Evolutionary conservation across 495 filamentous ascomycete species (phyloP).

Genomic region (Hyaloscypha variabilis): DNA sequence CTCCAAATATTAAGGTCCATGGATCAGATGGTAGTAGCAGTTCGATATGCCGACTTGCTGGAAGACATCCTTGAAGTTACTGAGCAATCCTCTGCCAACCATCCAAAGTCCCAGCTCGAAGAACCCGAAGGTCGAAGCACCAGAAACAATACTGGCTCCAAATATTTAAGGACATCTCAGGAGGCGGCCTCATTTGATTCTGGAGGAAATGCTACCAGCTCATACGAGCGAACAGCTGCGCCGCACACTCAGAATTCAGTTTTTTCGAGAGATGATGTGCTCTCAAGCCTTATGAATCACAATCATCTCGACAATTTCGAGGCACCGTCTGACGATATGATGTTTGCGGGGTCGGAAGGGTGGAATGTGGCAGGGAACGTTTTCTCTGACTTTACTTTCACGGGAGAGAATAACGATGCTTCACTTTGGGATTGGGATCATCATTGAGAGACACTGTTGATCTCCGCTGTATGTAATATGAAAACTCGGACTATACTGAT

Average conservation of each 20-base stretch:
- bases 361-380: not conserved
- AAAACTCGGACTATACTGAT: not conserved
- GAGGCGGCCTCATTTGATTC: not conserved
- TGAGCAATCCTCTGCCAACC: not conserved
- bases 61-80: conserved; percentile 28
- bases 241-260: not conserved
- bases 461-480: not conserved
- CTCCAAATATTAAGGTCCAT: conserved; percentile 11
- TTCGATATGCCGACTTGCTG: conserved; percentile 25
- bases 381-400: not conserved
- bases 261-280: not conserved
- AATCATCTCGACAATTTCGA: not conserved
- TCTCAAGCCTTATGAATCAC: not conserved
- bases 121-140: not conserved
- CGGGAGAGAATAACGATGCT: not conserved
- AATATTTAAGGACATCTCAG: not conserved
- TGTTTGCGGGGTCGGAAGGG: not conserved
- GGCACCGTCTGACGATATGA: not conserved
- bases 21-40: conserved; percentile 9
- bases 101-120: not conserved
- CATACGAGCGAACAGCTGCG: not conserved
- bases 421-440: not conserved
- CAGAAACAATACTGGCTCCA: not conserved
- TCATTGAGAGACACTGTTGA: not conserved
- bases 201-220: not conserved